Evolutionary conservation across 306 rosid species (phyloP).

Genomic region (Pachyrhizus erosus): DNA sequence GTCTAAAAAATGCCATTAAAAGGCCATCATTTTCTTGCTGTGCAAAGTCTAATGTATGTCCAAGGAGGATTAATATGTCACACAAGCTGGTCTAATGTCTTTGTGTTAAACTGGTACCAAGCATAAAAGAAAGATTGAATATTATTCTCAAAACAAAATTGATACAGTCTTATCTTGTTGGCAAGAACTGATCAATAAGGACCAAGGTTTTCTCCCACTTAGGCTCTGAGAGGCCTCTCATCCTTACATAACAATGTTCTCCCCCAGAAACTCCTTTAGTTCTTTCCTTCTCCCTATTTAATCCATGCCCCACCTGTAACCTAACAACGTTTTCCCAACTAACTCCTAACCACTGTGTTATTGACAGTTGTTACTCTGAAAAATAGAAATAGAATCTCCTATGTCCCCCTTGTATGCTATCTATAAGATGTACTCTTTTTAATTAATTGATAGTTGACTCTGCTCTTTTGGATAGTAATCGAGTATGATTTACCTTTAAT

Average conservation of each 20-base stretch:
- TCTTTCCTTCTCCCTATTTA: background rate
- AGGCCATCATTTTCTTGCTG: conserved; percentile 5
- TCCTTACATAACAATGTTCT: background rate
- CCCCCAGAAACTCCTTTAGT: background rate
- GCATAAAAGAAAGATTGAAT: background rate
- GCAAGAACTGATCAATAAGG: background rate
- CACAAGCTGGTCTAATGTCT: conserved; percentile 17
- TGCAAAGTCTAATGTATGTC: conserved; percentile 12
- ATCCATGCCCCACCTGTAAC: background rate
- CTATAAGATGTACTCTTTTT: background rate
- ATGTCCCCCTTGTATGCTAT: background rate
- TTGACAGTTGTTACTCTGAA: background rate
- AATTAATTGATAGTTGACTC: background rate
- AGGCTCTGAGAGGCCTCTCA: background rate
- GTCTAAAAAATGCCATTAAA: background rate
- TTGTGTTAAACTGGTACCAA: conserved; percentile 10
- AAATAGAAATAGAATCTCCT: background rate
- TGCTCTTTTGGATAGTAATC: background rate
- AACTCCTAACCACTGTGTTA: background rate
- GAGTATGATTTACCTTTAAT: conserved; percentile 21
- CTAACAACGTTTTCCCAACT: background rate
- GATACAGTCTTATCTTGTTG: background rate
- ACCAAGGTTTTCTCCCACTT: background rate
- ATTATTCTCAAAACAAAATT: background rate
- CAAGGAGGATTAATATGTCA: conserved; percentile 7